Base-by-base conservation (phyloP, 192 early-diverging fungal species). In the Coemansia sp. region DNA sequence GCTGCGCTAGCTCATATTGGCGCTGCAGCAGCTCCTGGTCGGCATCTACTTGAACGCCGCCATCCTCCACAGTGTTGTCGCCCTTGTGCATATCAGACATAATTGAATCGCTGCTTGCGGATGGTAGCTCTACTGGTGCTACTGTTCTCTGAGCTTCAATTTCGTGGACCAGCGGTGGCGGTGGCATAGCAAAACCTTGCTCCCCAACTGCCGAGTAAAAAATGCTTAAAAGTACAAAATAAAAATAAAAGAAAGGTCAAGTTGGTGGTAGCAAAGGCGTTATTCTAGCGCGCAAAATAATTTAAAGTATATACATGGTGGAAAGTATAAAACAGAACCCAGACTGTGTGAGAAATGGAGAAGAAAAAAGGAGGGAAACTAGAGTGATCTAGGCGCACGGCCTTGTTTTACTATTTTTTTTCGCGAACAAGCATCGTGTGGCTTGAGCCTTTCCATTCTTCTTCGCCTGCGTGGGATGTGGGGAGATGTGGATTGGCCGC, bases 11-110 rank as follows among this genome's bases (percentile, higher is more conserved):
- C 45, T 68, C 71, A 21, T 69, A 64, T 31, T 71, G 76, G 14
- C 76, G 66, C 39, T 78, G 64, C 15, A 76, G 44, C 3, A 76
- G 48, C 2, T 71, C 70, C 11, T 69, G 55, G 50, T 77, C 75
- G 21, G 66, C 55, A 34, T 68, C 62, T 17, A 37, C 61, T 15
- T 38, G 36, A 21, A 21, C 36, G 4, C 36, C n/a, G 59, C 6
- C 59, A 31, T 19, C 36, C 1, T 61, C 34, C 25, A 34, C 57
- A 10, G 36, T 15, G 36, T 60, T 37, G 0, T 45, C 51, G 63
- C 23, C 27, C 32, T 72, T 61, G 63, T 57, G 46, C 5, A 21
- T 9, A 8, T 61, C 55, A 1, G 63, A 60, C 9, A 50, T 2
- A 19, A 53, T 38, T 32, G 59, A 61, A 38, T 38, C 59, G 59